Conservation (phyloP, 106 monocot genomes). For the Amphibolis antarctica region DNA sequence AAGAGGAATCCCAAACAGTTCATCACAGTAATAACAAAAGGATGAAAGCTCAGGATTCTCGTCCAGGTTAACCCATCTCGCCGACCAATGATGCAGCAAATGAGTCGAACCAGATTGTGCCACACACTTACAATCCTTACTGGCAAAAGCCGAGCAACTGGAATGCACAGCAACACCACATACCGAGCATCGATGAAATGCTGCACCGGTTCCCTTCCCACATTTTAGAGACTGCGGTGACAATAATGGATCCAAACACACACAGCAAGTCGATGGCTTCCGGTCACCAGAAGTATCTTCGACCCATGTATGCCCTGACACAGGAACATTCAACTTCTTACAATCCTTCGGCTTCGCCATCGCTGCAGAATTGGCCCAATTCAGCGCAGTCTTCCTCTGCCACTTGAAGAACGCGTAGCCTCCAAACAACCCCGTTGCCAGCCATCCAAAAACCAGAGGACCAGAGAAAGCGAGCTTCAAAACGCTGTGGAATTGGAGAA, state of each 20-base stretch:
- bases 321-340: slow-evolving; percentile 52
- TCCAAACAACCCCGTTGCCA: slow-evolving; percentile 53
- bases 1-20: slow-evolving; percentile 60
- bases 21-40: slow-evolving; percentile 80
- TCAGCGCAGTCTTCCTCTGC: slow-evolving; percentile 52
- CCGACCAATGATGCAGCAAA: slow-evolving; percentile 86
- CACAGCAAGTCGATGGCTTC: slow-evolving; percentile 57
- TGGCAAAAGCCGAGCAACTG: slow-evolving; percentile 36
- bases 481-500: slow-evolving; percentile 6
- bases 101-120: slow-evolving; percentile 50
- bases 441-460: slow-evolving; percentile 30
- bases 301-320: slow-evolving; percentile 55
- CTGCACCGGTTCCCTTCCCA: slow-evolving; percentile 2
- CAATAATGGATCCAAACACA: slow-evolving; percentile 55
- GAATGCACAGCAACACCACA: slow-evolving; percentile 73
- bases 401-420: slow-evolving; percentile 54
- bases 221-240: slow-evolving; percentile 27
- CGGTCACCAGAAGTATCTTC: slow-evolving; percentile 28
- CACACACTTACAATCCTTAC: slow-evolving; percentile 72
- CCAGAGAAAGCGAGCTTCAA: slow-evolving; percentile 17
- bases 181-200: slow-evolving; percentile 47
- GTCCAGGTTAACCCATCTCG: slow-evolving; percentile 61
- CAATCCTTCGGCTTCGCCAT: slow-evolving; percentile 54
- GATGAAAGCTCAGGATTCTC: slow-evolving; percentile 51
- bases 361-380: slow-evolving; percentile 80